Evolutionary conservation across 177 flowering plant genomes (phyloP).

Genomic region (Vitis hybrid): DNA sequence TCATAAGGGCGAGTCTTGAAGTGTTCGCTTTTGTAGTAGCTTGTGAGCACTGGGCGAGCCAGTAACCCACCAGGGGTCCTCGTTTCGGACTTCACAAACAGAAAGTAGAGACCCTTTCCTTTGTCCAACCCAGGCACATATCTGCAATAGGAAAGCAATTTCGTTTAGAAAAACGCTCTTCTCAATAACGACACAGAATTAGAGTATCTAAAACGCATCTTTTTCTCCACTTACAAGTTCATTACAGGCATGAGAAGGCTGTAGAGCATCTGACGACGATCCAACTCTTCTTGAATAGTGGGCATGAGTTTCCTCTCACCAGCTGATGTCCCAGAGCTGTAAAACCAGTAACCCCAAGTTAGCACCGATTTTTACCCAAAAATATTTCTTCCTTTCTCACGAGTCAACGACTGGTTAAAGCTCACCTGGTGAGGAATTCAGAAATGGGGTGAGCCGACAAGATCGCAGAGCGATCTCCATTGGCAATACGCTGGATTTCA

Average conservation of each 20-base stretch:
- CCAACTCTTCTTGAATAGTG: slow-evolving; percentile 53
- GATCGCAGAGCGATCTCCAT: slow-evolving; percentile 73
- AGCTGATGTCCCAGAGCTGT: slow-evolving; percentile 69
- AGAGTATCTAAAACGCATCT: no score
- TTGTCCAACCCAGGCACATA: slow-evolving; percentile 58
- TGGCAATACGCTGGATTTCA: slow-evolving; percentile 75
- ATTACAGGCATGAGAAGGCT: slow-evolving; percentile 72
- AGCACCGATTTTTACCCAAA: no score
- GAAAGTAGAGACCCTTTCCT: slow-evolving; percentile 58
- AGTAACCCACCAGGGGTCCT: slow-evolving; percentile 58
- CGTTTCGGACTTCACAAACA: slow-evolving; percentile 58
- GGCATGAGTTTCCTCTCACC: slow-evolving; percentile 72
- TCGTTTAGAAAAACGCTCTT: neutral
- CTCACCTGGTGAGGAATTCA: slow-evolving; percentile 78
- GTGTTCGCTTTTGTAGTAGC: slow-evolving; percentile 60
- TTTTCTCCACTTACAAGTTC: slow-evolving; percentile 46
- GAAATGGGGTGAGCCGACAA: slow-evolving; percentile 68
- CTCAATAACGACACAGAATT: no score
- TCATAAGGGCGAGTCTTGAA: slow-evolving; percentile 63
- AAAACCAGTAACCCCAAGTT: neutral
- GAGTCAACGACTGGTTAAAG: no score
- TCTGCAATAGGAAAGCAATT: slow-evolving; percentile 25
- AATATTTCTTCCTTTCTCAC: no score
- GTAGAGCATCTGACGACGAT: slow-evolving; percentile 58
- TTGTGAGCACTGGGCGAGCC: slow-evolving; percentile 57